These are phyloP conservation scores for Alloteropsis angusta DNA, from an alignment of 202 grass and related monocot genomes.

Conservation along the genomic window DNA sequence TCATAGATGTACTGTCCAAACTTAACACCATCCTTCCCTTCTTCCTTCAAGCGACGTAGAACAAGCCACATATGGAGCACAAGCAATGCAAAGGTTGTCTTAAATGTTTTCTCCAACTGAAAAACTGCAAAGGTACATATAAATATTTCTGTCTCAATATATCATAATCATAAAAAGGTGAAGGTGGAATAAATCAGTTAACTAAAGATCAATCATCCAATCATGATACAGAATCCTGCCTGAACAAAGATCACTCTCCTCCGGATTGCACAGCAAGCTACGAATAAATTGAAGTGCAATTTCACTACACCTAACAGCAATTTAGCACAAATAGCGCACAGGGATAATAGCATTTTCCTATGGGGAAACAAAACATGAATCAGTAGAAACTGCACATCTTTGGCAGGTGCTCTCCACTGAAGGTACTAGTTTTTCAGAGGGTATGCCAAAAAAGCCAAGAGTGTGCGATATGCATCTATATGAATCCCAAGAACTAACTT, in stretches of 20 bases:
- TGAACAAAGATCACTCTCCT: not conserved
- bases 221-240: not conserved
- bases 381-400: not conserved
- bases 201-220: not conserved
- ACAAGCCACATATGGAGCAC: constrained; percentile 97
- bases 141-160: constrained; percentile 9
- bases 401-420: not conserved
- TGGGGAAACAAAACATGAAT: not conserved
- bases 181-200: constrained; percentile 9
- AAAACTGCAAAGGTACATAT: constrained; percentile 60
- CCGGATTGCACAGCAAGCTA: not conserved
- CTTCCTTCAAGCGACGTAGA: constrained; percentile 79
- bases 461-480: not conserved
- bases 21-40: constrained; percentile 84
- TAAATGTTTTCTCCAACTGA: constrained; percentile 99
- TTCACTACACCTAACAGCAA: not conserved
- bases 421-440: constrained; percentile 5
- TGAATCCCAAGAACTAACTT: not conserved
- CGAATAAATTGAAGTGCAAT: not conserved
- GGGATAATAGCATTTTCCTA: not conserved
- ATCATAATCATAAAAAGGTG: constrained; percentile 9
- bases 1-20: constrained; percentile 97
- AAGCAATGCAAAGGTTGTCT: constrained; percentile 96
- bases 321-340: not conserved
- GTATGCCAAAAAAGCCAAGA: not conserved